A percentile compares a stretch with the other conserved stretches of the same genome.
These are phyloP conservation scores for Colletotrichum sp. DNA, from an alignment of 2,329 filamentous ascomycete genomes.

Conservation along the genomic window DNA sequence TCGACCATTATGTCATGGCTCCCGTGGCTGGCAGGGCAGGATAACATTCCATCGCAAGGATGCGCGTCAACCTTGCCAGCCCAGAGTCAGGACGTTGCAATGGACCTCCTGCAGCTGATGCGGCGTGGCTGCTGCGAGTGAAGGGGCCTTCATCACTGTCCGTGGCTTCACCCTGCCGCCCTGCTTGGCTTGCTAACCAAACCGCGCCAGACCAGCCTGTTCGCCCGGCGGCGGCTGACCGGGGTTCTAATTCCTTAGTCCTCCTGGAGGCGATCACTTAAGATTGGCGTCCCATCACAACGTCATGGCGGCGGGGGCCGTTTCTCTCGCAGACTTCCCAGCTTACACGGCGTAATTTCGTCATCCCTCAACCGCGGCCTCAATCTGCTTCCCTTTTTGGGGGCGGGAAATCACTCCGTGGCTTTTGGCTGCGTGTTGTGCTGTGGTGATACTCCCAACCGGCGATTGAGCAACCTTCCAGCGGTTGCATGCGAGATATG, in stretches of 20 bases:
- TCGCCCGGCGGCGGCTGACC: not conserved
- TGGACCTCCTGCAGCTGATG: not conserved
- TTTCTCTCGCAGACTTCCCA: not conserved
- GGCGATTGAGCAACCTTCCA: conserved; percentile 4
- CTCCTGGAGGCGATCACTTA: conserved; percentile 3
- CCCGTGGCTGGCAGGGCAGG: not conserved
- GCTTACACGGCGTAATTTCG: not conserved
- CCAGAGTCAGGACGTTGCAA: conserved; percentile 8
- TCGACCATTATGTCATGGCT: conserved; percentile 12
- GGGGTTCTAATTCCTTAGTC: not conserved
- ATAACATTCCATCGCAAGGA: not conserved
- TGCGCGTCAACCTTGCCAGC: not conserved
- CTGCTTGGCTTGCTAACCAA: not conserved
- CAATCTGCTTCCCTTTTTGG: not conserved
- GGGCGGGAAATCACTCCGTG: not conserved
- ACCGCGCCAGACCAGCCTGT: not conserved
- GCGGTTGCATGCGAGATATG: conserved; percentile 10
- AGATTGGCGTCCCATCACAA: conserved; percentile 17
- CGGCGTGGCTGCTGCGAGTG: not conserved
- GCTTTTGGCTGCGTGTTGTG: not conserved
- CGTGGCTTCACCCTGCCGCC: not conserved
- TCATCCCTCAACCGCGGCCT: not conserved
- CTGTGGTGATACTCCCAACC: not conserved
- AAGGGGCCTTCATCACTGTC: not conserved
- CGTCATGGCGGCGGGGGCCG: conserved; percentile 11